A percentile compares a stretch with the other conserved stretches of the same genome.
Conservation (phyloP, 768 basidiomycete genomes). For the Arthromyces matolae region DNA sequence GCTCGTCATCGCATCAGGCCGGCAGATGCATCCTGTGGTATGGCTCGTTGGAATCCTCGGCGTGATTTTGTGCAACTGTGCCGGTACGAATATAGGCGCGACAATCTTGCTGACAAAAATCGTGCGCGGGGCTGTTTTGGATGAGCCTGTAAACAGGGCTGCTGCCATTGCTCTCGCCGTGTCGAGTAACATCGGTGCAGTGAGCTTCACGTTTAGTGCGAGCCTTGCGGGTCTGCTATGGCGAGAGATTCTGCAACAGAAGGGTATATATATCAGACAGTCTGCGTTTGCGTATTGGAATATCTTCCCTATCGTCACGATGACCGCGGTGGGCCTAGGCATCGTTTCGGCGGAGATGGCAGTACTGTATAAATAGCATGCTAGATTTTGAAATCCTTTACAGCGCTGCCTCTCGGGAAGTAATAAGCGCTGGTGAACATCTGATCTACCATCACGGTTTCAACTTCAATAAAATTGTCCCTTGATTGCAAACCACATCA, state of each 20-base stretch:
- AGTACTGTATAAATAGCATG: slow-evolving; percentile 33
- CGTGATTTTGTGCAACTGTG: slow-evolving; percentile 74
- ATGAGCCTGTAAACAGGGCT: slow-evolving; percentile 38
- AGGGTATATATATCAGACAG: slow-evolving; percentile 60
- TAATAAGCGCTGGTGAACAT: background rate
- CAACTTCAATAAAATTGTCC: no score
- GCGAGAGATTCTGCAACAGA: slow-evolving; percentile 69
- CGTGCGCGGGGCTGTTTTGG: slow-evolving; percentile 48
- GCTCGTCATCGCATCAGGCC: slow-evolving; percentile 45
- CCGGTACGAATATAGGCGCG: slow-evolving; percentile 89
- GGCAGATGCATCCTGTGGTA: slow-evolving; percentile 46
- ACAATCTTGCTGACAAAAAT: slow-evolving; percentile 87
- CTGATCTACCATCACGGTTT: background rate
- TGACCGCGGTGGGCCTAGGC: slow-evolving; percentile 63
- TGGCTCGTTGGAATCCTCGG: slow-evolving; percentile 70
- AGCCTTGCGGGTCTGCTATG: slow-evolving; percentile 88
- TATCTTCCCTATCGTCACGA: slow-evolving; percentile 54
- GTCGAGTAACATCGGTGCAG: slow-evolving; percentile 87
- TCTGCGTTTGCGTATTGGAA: slow-evolving; percentile 73
- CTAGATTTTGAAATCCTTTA: background rate
- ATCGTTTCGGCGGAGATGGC: slow-evolving; percentile 78
- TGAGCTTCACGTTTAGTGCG: slow-evolving; percentile 84
- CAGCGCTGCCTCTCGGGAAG: no score
- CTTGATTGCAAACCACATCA: no score
- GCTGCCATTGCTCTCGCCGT: slow-evolving; percentile 77